phyloP scores from a whole-genome alignment of 1,284 basidiomycete genomes.

The Microbotryum intermedium region DNA sequence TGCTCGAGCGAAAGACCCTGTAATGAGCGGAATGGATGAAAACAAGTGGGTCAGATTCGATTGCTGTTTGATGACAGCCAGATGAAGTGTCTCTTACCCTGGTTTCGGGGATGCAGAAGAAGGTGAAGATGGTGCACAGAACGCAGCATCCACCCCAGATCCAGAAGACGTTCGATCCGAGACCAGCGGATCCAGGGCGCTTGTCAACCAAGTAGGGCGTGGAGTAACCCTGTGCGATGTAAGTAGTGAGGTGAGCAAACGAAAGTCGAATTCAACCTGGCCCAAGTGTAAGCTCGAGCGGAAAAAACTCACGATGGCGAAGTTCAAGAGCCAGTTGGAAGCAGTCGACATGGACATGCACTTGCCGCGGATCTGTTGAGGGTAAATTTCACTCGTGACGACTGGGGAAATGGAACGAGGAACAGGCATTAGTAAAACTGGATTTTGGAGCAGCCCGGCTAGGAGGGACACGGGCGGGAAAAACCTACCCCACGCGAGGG shows the following conservation, averaged over 20 bases:
- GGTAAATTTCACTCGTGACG: no score
- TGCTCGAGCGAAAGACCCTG: slow-evolving; percentile 39
- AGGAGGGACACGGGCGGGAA: slow-evolving; percentile 12
- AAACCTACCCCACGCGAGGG: slow-evolving; percentile 32
- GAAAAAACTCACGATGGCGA: slow-evolving; percentile 33
- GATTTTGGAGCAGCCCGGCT: neutral
- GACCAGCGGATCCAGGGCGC: neutral
- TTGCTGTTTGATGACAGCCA: no score
- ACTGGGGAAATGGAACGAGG: slow-evolving; percentile 2
- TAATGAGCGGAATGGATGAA: no score
- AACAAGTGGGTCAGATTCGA: no score
- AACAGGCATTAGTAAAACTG: slow-evolving; percentile 2
- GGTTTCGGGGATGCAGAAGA: slow-evolving; percentile 37
- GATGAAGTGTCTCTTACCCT: slow-evolving; percentile 7
- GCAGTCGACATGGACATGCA: slow-evolving; percentile 37
- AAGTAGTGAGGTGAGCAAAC: slow-evolving; percentile 19
- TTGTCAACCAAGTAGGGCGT: neutral
- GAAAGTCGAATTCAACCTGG: slow-evolving; percentile 1
- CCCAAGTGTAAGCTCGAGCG: slow-evolving; percentile 4
- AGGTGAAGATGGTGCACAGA: slow-evolving; percentile 21
- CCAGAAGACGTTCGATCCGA: slow-evolving; percentile 34
- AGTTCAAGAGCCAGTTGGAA: slow-evolving; percentile 41
- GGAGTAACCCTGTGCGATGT: slow-evolving; percentile 16
- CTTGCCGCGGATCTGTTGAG: slow-evolving; percentile 25
- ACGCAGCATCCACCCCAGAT: slow-evolving; percentile 33